phyloP scores from a whole-genome alignment of 148 eudicot species.

The Chenopodium formosanum region DNA sequence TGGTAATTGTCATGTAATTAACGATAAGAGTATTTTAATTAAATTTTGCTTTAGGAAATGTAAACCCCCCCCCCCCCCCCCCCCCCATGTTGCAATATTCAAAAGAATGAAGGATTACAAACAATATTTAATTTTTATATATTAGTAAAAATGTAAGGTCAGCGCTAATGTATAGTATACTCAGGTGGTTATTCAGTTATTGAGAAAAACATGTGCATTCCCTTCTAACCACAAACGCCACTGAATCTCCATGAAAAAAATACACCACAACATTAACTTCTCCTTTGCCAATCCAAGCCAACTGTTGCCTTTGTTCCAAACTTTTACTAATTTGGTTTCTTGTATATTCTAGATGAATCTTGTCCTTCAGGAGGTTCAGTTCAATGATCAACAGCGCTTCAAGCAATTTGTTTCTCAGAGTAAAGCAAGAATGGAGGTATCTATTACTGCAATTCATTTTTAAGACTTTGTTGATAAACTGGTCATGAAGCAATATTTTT shows the following conservation, averaged over 20 bases:
- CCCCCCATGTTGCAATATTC: no score
- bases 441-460: conserved; percentile 16
- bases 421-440: conserved; percentile 99
- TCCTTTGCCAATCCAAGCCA: background rate
- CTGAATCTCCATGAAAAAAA: background rate
- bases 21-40: no score
- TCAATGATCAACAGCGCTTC: conserved; percentile 90
- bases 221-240: background rate
- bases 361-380: conserved; percentile 59
- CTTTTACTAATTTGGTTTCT: background rate
- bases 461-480: background rate
- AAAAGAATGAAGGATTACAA: no score
- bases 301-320: background rate
- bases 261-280: background rate
- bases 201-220: background rate
- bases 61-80: no score
- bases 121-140: no score
- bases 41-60: no score
- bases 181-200: no score
- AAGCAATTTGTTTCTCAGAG: conserved; percentile 99
- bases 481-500: conserved; percentile 5
- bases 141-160: no score
- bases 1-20: no score
- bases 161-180: no score
- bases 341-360: conserved; percentile 2